Evolutionary conservation across 169 alveolate genomes (phyloP).

Genomic region (Plasmodium reichenowi): DNA sequence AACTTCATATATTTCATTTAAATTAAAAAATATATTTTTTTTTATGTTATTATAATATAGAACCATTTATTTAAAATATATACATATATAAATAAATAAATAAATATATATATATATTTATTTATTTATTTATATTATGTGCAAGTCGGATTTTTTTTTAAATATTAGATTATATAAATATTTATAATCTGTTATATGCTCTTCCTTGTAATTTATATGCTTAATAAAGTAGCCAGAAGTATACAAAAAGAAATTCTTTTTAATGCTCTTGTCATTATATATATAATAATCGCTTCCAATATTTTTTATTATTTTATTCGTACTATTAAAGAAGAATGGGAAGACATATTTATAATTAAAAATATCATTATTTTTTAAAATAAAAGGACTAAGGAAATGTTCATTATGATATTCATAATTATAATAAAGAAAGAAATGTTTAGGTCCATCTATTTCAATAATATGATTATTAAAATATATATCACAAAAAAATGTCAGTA

Average conservation of each 20-base stretch:
- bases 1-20: too few relatives aligned
- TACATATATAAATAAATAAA: background rate
- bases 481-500: slow-evolving; percentile 72
- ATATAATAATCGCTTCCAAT: slow-evolving; percentile 11
- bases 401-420: background rate
- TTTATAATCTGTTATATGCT: slow-evolving; percentile 47
- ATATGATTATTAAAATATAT: slow-evolving; percentile 71
- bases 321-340: slow-evolving; percentile 63
- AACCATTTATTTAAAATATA: too few relatives aligned
- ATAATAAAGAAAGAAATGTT: slow-evolving; percentile 68
- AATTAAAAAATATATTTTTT: too few relatives aligned
- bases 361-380: slow-evolving; percentile 38
- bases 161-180: slow-evolving; percentile 48
- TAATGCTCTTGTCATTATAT: slow-evolving; percentile 64
- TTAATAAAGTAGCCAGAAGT: slow-evolving; percentile 56
- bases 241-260: slow-evolving; percentile 66
- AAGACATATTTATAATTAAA: slow-evolving; percentile 43
- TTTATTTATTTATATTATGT: background rate
- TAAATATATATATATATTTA: background rate
- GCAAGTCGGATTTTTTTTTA: slow-evolving; percentile 33
- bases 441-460: slow-evolving; percentile 75
- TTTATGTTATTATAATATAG: too few relatives aligned
- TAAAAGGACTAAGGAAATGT: slow-evolving; percentile 21
- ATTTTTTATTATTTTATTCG: slow-evolving; percentile 8
- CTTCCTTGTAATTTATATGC: slow-evolving; percentile 59